Percentiles rank a stretch among this genome's conserved stretches.
Conservation (phyloP, 805 yeast species). For the Scheffersomyces coipomensis region DNA sequence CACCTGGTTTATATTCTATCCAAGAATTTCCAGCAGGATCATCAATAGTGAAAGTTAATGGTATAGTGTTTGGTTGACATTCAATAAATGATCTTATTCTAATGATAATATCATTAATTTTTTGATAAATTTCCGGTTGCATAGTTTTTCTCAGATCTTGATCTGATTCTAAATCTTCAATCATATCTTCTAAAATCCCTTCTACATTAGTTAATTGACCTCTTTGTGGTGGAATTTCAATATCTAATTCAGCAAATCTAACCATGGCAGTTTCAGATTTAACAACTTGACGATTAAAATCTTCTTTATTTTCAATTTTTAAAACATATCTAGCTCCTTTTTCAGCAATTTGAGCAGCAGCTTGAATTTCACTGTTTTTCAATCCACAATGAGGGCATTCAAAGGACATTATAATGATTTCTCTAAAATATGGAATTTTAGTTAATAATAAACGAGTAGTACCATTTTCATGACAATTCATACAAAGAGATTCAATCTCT, state of each 20-base stretch:
- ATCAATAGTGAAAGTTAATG: conserved; percentile 75
- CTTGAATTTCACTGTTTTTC: conserved; percentile 89
- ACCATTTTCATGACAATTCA: conserved; percentile 91
- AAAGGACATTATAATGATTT: conserved; percentile 90
- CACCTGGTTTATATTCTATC: conserved; percentile 87
- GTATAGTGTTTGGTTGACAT: conserved; percentile 69
- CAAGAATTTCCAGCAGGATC: conserved; percentile 98
- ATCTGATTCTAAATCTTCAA: conserved; percentile 73
- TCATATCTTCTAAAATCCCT: conserved; percentile 82
- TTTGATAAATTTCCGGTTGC: conserved; percentile 73
- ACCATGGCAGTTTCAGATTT: conserved; percentile 85
- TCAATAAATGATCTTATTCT: conserved; percentile 59
- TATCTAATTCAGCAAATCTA: conserved; percentile 77
- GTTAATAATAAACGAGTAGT: conserved; percentile 81
- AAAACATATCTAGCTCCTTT: conserved; percentile 77
- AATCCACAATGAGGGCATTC: conserved; percentile 94
- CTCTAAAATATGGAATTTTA: conserved; percentile 86
- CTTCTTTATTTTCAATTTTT: conserved; percentile 64
- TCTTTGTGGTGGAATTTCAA: conserved; percentile 92
- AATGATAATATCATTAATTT: conserved; percentile 67
- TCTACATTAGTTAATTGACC: conserved; percentile 93
- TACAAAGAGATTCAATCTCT: conserved; percentile 91
- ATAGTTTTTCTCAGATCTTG: conserved; percentile 74
- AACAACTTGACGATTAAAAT: conserved; percentile 86
- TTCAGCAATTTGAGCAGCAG: conserved; percentile 90